Base-by-base conservation (phyloP, 2,329 filamentous ascomycete species). In the Mycosphaerella sp. region DNA sequence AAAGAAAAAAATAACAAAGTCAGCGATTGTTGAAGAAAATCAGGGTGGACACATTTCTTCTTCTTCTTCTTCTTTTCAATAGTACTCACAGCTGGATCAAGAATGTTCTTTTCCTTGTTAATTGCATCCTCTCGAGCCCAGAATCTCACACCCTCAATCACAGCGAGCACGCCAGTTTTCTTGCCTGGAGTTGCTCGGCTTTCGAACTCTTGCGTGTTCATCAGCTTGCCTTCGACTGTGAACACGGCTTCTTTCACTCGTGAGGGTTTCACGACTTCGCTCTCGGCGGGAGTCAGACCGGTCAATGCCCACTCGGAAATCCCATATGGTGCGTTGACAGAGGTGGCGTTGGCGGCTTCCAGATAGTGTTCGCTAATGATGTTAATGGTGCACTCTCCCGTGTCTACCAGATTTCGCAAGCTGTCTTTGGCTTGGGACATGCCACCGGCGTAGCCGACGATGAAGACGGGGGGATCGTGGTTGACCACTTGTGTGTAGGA, bases 91-190 rank as follows among this genome's bases (percentile, higher is more conserved):
- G 74, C 79, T 9, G 88, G 82, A 69, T 95, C 87, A 54, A 97
- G 76, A 41, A 88, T 64, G 61, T 83, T 89, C 66, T 77, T 80
- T 7, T 89, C 84, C 67, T 87, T 82, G 63, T 95, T 88, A 57
- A 95, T 75, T 2, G 90, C 90, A 72, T 96, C 92, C 68, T 95
- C 89, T 50, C 91, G 75, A 1, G 84, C 89, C 89, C 91, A 96
- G 67, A 96, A 95, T 29, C 85, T 78, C 34, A 87, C 84, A 0
- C 89, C 92, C 73, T 96, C 89, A 10, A 96, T 76, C 34, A 95
- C 79, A 1, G 81, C 86, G 59, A 95, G 66, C 3, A 86, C 84
- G 1, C 85, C 83, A 1, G 85, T 85, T 75, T 84, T 90, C 73
- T 84, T 85, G 2, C 87, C 89, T 0, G 86, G 85, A 2, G 74